Conservation (phyloP, 2,329 filamentous ascomycete species). For the Beauveria sp. region DNA sequence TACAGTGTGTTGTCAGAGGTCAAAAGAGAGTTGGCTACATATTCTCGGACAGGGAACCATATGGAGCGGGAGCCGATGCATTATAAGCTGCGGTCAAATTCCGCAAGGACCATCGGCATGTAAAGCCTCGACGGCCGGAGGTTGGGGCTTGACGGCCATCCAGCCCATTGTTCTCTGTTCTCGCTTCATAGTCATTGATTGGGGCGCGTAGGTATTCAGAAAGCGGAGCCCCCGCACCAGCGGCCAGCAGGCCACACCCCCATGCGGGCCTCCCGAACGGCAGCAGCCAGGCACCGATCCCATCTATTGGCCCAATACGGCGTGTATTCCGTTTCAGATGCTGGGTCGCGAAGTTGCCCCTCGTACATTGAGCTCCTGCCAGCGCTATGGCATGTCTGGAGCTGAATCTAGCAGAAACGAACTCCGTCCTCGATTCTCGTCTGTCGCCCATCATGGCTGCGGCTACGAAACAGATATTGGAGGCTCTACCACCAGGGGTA, state of each 20-base stretch:
- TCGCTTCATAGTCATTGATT: background rate
- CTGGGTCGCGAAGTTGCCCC: background rate
- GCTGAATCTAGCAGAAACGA: background rate
- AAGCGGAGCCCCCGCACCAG: conserved; percentile 1
- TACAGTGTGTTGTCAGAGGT: background rate
- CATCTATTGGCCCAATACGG: conserved; percentile 4
- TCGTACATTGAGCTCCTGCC: background rate
- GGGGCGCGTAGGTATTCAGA: conserved; percentile 7
- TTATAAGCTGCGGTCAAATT: background rate
- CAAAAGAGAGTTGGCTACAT: background rate
- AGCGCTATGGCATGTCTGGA: background rate
- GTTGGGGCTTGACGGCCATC: background rate
- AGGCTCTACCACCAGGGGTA: background rate
- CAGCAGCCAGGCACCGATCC: background rate
- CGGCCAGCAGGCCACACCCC: background rate
- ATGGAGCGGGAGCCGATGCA: background rate
- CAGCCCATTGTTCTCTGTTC: conserved; percentile 7
- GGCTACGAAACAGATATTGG: background rate
- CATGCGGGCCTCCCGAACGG: conserved; percentile 3
- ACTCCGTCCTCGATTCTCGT: background rate
- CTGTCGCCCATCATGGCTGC: background rate
- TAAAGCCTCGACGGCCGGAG: background rate
- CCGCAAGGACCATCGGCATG: background rate
- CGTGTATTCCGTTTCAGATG: conserved; percentile 1
- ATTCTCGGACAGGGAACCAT: background rate